phyloP scores from a whole-genome alignment of 2,329 filamentous ascomycete species.

The Tolypocladium endophyticum region DNA sequence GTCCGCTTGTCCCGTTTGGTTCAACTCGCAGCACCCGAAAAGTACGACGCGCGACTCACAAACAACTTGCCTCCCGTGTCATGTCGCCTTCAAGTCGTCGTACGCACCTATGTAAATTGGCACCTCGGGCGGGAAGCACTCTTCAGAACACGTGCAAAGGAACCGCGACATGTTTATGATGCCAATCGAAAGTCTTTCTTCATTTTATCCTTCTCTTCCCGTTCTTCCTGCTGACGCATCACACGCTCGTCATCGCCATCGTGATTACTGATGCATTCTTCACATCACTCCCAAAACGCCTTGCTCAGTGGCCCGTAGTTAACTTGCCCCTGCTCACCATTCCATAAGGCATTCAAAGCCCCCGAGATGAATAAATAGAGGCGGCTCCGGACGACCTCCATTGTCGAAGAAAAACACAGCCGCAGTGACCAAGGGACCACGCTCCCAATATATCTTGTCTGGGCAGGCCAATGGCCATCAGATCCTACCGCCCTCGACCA shows the following conservation, averaged over 20 bases:
- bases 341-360: not conserved
- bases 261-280: not conserved
- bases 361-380: not conserved
- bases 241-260: not conserved
- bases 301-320: not conserved
- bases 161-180: too few relatives aligned
- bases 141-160: too few relatives aligned
- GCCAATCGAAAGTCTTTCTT: not conserved
- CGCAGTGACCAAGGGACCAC: not conserved
- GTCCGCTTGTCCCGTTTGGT: too few relatives aligned
- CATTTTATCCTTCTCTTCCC: not conserved
- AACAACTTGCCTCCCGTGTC: too few relatives aligned
- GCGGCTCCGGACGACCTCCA: not conserved
- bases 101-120: too few relatives aligned
- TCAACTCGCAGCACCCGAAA: too few relatives aligned
- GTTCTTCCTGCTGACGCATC: not conserved
- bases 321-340: not conserved
- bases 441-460: not conserved
- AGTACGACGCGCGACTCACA: too few relatives aligned
- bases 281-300: not conserved
- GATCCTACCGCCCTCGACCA: slow-evolving; percentile 47
- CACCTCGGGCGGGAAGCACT: too few relatives aligned
- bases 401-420: not conserved
- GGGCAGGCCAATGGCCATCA: slow-evolving; percentile 9
- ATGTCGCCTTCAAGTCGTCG: too few relatives aligned